A percentile compares a stretch with the other conserved stretches of the same genome.
Conservation (phyloP, 352 stramenopile genomes). For the Pythium myriotylum region DNA sequence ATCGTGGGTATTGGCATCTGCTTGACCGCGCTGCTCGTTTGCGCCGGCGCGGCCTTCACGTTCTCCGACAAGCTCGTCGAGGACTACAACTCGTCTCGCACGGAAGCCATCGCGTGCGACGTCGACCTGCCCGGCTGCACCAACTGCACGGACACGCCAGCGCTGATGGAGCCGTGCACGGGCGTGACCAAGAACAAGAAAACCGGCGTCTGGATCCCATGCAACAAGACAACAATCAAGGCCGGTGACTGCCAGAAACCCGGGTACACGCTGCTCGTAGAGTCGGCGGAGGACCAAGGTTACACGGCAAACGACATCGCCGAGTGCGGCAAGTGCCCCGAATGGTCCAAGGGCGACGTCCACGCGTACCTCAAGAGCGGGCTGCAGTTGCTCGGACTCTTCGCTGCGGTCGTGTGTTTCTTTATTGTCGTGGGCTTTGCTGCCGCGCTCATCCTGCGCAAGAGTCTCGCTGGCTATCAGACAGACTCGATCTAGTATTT, state of each 20-base stretch:
- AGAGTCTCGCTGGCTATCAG: constrained; percentile 79
- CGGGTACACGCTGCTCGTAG: constrained; percentile 65
- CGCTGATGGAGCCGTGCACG: constrained; percentile 35
- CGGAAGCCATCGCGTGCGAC: constrained; percentile 59
- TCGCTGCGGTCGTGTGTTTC: constrained; percentile 68
- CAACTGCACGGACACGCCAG: constrained; percentile 60
- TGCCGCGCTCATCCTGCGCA: constrained; percentile 68
- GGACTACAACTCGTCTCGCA: constrained; percentile 41
- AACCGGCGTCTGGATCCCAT: constrained; percentile 50
- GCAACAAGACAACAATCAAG: constrained; percentile 20
- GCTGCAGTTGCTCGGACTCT: constrained; percentile 66
- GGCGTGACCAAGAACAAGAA: constrained; percentile 38
- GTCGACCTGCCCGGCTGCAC: constrained; percentile 66
- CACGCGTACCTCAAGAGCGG: constrained; percentile 66
- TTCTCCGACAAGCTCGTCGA: constrained; percentile 61
- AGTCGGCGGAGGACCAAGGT: constrained; percentile 50
- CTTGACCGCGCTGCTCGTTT: constrained; percentile 63
- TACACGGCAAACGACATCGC: constrained; percentile 70
- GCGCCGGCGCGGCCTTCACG: constrained; percentile 64
- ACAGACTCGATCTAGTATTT: constrained; percentile 77
- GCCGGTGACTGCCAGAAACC: constrained; percentile 36
- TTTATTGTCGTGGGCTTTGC: constrained; percentile 78
- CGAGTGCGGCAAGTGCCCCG: constrained; percentile 69
- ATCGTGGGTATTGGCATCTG: constrained; percentile 65
- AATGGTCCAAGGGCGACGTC: constrained; percentile 74